Conservation (phyloP, 805 yeast species). For the Yamadazyma ubonensis region DNA sequence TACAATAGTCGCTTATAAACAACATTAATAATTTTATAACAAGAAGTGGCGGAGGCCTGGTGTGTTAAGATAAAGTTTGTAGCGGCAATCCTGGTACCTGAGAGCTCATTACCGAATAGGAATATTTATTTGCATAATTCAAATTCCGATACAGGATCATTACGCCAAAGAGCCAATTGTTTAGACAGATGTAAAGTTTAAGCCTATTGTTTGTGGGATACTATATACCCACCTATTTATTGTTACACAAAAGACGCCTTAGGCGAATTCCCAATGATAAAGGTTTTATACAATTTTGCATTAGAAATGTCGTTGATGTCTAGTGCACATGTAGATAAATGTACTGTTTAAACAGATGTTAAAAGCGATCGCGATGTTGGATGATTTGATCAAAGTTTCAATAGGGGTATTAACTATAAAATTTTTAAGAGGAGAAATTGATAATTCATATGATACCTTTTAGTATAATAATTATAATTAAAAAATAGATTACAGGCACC, state of each 20-base stretch:
- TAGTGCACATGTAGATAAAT: background rate
- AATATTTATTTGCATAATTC: conserved; percentile 2
- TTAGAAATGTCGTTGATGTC: background rate
- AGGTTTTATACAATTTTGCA: background rate
- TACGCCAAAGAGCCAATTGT: conserved; percentile 3
- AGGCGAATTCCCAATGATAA: conserved; percentile 3
- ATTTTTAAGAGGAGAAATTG: no score
- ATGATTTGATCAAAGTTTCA: no score
- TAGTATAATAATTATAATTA: no score
- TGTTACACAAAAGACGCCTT: conserved; percentile 1
- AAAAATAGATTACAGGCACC: no score
- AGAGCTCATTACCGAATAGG: background rate
- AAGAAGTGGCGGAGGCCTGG: background rate
- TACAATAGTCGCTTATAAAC: background rate
- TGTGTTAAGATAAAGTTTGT: background rate
- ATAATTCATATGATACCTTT: no score
- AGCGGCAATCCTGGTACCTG: conserved; percentile 5
- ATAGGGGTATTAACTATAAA: no score
- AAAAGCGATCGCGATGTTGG: background rate
- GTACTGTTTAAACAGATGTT: background rate
- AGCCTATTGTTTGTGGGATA: conserved; percentile 1
- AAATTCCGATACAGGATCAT: conserved; percentile 2
- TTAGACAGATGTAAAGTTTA: conserved; percentile 7
- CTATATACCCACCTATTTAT: background rate
- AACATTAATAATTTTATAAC: background rate